These are phyloP conservation scores for Lepiota brunneoincarnata DNA, from an alignment of 768 basidiomycete genomes.

Conservation along the genomic window DNA sequence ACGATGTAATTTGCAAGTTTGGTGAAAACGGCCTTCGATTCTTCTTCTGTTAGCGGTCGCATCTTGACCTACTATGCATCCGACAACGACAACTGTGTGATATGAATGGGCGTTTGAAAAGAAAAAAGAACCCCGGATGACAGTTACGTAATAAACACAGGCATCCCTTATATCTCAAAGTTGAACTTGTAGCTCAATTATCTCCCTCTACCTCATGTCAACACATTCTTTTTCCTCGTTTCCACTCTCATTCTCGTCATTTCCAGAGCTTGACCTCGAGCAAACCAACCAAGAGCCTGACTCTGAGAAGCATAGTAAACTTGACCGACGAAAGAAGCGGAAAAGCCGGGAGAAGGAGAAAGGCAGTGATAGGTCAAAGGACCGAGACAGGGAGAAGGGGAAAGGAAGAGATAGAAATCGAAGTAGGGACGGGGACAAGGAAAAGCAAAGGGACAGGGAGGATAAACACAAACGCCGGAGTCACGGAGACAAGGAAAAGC, in stretches of 20 bases:
- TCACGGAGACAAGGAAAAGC: constrained; percentile 24
- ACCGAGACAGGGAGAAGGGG: constrained; percentile 16
- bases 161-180: no score
- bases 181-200: neutral
- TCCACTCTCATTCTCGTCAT: constrained; percentile 66
- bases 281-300: constrained; percentile 11
- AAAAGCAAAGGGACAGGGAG: constrained; percentile 12
- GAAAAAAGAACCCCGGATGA: constrained; percentile 2
- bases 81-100: neutral
- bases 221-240: constrained; percentile 61
- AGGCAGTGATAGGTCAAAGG: constrained; percentile 4
- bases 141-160: constrained; percentile 15
- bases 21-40: constrained; percentile 93
- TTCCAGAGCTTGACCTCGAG: constrained; percentile 55
- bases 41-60: constrained; percentile 96
- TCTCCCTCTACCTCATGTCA: constrained; percentile 33
- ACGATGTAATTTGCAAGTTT: constrained; percentile 98
- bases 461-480: constrained; percentile 22
- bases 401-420: constrained; percentile 17
- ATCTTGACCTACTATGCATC: constrained; percentile 38
- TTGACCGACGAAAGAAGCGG: constrained; percentile 13
- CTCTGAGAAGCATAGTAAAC: neutral
- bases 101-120: neutral
- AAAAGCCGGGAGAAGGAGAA: constrained; percentile 18
- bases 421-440: constrained; percentile 6